Conservation (phyloP, 2,329 filamentous ascomycete genomes). For the Pseudogymnoascus sp. region DNA sequence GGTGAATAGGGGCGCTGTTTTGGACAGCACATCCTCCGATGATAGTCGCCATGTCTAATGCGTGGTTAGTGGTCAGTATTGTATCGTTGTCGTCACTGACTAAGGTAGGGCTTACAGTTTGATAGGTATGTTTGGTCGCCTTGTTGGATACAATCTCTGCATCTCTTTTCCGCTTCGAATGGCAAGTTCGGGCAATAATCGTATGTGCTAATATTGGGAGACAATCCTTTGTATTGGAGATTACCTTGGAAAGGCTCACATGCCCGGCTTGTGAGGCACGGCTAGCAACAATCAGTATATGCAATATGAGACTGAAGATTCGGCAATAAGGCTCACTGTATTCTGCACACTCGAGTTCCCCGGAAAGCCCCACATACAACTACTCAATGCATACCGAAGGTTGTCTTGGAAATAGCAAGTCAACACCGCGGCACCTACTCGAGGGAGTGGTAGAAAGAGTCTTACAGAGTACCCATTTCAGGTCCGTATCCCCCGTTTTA, state of each 20-base stretch:
- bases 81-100: background rate
- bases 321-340: conserved; percentile 34
- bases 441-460: conserved; percentile 13
- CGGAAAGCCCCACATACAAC: conserved; percentile 46
- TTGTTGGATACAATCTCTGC: conserved; percentile 33
- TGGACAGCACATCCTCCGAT: background rate
- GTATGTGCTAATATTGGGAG: conserved; percentile 37
- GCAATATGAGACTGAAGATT: background rate
- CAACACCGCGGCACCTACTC: background rate
- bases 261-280: conserved; percentile 36
- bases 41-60: background rate
- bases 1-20: background rate
- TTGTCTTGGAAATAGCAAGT: conserved; percentile 39
- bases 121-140: conserved; percentile 25
- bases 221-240: conserved; percentile 42
- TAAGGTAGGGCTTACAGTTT: conserved; percentile 1
- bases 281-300: conserved; percentile 5
- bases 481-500: conserved; percentile 39
- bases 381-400: conserved; percentile 45
- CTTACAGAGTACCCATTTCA: conserved; percentile 48
- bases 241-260: conserved; percentile 42
- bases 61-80: background rate
- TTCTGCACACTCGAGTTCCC: conserved; percentile 39
- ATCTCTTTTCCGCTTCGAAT: background rate
- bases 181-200: conserved; percentile 46